phyloP scores from a whole-genome alignment of 2,329 filamentous ascomycete genomes.

The Ophiostoma montium region DNA sequence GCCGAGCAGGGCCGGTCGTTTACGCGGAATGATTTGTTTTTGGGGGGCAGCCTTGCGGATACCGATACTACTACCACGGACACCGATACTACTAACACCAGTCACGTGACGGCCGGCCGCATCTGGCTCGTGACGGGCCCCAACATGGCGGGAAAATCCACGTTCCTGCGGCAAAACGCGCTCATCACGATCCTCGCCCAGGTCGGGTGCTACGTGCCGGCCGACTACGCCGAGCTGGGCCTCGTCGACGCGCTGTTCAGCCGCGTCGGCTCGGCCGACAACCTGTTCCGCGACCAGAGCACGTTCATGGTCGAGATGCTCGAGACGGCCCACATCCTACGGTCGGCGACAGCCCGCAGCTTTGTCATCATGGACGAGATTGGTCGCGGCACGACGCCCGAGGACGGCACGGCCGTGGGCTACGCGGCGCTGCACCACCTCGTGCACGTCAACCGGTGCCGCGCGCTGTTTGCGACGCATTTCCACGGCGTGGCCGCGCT shows the following conservation, averaged over 20 bases:
- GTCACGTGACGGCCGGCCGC: conserved; percentile 32
- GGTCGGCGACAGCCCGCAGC: conserved; percentile 65
- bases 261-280: conserved; percentile 85
- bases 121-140: conserved; percentile 62
- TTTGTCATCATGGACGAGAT: conserved; percentile 99
- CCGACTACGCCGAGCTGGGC: conserved; percentile 70
- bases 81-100: too few species aligned
- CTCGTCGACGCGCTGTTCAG: conserved; percentile 95
- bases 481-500: conserved; percentile 78
- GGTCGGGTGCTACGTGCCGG: conserved; percentile 83
- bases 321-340: conserved; percentile 82
- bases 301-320: conserved; percentile 99
- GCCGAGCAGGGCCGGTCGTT: conserved; percentile 52
- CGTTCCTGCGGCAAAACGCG: conserved; percentile 89
- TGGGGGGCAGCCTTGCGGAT: conserved; percentile 25
- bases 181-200: conserved; percentile 89
- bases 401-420: conserved; percentile 80
- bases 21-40: conserved; percentile 50
- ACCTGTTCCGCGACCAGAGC: conserved; percentile 85
- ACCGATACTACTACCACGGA: too few species aligned
- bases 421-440: conserved; percentile 82
- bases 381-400: conserved; percentile 82
- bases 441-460: conserved; percentile 59
- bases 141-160: conserved; percentile 99
- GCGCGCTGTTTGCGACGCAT: conserved; percentile 86